phyloP scores from a whole-genome alignment of 2,329 filamentous ascomycete species.

The Cladobotryum protrusum region DNA sequence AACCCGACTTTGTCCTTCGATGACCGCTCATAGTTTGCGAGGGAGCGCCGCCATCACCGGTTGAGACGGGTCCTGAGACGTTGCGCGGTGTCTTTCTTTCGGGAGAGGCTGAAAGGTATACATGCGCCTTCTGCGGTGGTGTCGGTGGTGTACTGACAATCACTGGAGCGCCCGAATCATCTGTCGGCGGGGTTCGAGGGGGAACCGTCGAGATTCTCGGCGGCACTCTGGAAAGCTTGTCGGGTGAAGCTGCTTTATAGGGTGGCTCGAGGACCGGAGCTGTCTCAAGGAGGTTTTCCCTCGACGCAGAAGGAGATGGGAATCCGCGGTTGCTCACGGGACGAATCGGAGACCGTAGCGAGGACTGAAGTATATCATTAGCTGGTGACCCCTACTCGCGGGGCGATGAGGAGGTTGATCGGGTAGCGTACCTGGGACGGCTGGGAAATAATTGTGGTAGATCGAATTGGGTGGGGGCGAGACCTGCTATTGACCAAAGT shows the following conservation, averaged over 20 bases:
- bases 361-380: slow-evolving; percentile 30
- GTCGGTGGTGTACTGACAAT: slow-evolving; percentile 65
- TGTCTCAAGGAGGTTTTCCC: slow-evolving; percentile 7
- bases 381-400: slow-evolving; percentile 48
- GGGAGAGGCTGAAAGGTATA: slow-evolving; percentile 19
- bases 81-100: slow-evolving; percentile 25
- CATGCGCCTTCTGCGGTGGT: slow-evolving; percentile 41
- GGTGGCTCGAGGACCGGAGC: slow-evolving; percentile 20
- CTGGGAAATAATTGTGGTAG: slow-evolving; percentile 40
- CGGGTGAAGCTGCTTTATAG: slow-evolving; percentile 21
- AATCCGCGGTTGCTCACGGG: slow-evolving; percentile 62
- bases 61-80: slow-evolving; percentile 19
- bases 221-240: slow-evolving; percentile 21
- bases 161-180: slow-evolving; percentile 41
- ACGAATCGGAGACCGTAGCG: slow-evolving; percentile 32
- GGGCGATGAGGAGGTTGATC: slow-evolving; percentile 54
- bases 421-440: slow-evolving; percentile 62
- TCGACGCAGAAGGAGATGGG: slow-evolving; percentile 8
- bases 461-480: slow-evolving; percentile 23
- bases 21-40: slow-evolving; percentile 70
- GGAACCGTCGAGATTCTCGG: slow-evolving; percentile 27
- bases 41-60: slow-evolving; percentile 52
- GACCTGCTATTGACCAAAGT: slow-evolving; percentile 15
- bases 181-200: slow-evolving; percentile 43
- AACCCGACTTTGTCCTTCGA: slow-evolving; percentile 47